Evolutionary conservation across 129 eudicot species (phyloP), one percentile per base, ranked within the genome.

Genomic region (Mikania micrantha): DNA sequence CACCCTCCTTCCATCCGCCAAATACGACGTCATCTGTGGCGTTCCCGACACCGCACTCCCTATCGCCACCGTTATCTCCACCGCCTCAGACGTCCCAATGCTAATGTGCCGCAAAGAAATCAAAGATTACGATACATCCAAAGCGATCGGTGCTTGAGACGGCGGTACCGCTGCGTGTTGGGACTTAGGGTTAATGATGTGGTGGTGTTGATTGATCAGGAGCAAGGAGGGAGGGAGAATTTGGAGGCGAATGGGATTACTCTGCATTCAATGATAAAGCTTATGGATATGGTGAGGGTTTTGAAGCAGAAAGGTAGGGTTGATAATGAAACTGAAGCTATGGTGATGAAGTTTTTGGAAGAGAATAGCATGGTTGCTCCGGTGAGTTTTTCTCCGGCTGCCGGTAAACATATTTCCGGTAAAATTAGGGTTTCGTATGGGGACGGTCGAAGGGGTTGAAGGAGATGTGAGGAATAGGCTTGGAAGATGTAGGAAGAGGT

Each of bases 11-110:
- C 8, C 87, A 2, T 15, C 87, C 54, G 61, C 85, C 73, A 9
- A 56, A 0, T 89, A 78, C 78, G 96, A 93, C 76, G 79, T 93
- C 82, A 76, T 93, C 35, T 93, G 98, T 53, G 98, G 98, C 21
- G 98, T 93, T 2, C 98, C 98, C 3, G 88, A 93, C 87, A 93
- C 98, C 27, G 98, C 98, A 27, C 90, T 93, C 47, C 98, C 98
- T 11, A 93, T 93, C 7, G 98, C 98, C 73, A 93, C 98, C 25
- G 85, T 81, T 69, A 78, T 93, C 17, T 93, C 98, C 39, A 80
- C 88, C 4, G 0, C 80, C 8, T 57, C 79, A 39, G 40, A 75
- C 19, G 63, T 85, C n/a, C 98, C 98, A 34, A 93, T 93, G 98
- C 63, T 93, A 17, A 88, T 93, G 98, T 83, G 98, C 58, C 82